Evolutionary conservation across 257 asterid genomes (phyloP).

Genomic region (Solanum neorickii): DNA sequence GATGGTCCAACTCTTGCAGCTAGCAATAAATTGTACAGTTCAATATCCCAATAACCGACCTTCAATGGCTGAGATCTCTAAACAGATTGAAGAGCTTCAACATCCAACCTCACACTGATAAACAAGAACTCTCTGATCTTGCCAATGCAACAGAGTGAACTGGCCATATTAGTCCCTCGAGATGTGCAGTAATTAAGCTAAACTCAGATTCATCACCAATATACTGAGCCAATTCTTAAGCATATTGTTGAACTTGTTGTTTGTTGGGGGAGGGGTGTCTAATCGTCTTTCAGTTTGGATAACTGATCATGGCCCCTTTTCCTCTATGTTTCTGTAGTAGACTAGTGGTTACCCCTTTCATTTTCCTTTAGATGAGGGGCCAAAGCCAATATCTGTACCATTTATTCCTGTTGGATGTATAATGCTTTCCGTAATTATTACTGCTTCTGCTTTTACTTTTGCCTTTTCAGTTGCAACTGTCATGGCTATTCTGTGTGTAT

Average conservation of each 20-base stretch:
- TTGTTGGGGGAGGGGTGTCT: slow-evolving; percentile 7
- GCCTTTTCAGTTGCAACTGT: not conserved
- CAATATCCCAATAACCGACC: slow-evolving; percentile 76
- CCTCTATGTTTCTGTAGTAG: not conserved
- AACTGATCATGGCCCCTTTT: slow-evolving; percentile 14
- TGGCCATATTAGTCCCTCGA: not conserved
- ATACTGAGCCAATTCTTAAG: not conserved
- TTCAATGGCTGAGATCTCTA: slow-evolving; percentile 33
- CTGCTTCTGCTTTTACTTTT: slow-evolving; percentile 34
- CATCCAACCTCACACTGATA: slow-evolving; percentile 14
- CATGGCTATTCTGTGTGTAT: not conserved
- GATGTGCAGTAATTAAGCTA: not conserved
- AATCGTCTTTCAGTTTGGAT: slow-evolving; percentile 18
- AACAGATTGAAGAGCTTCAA: slow-evolving; percentile 39
- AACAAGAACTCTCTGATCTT: slow-evolving; percentile 27
- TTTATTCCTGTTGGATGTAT: slow-evolving; percentile 32
- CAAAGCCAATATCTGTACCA: slow-evolving; percentile 18
- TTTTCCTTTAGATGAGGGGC: not conserved
- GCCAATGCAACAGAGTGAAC: slow-evolving; percentile 36
- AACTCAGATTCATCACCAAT: slow-evolving; percentile 1
- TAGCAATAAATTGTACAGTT: slow-evolving; percentile 68
- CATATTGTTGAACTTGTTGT: slow-evolving; percentile 8
- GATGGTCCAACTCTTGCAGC: slow-evolving; percentile 80
- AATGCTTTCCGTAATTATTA: slow-evolving; percentile 19
- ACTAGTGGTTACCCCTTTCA: not conserved